These are phyloP conservation scores for Biancaea sappan DNA, from an alignment of 306 rosid genomes.

Conservation along the genomic window DNA sequence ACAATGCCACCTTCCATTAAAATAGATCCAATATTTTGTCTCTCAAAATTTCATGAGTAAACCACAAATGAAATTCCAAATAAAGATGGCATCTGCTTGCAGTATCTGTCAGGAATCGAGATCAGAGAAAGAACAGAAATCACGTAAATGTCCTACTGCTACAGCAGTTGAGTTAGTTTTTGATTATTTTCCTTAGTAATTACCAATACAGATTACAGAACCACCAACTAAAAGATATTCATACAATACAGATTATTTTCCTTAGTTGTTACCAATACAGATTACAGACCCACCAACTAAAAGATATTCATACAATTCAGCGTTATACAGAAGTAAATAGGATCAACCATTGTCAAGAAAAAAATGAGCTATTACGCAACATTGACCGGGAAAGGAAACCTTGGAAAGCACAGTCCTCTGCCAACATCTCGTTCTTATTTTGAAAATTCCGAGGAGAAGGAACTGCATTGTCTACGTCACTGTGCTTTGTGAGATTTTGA, in stretches of 20 bases:
- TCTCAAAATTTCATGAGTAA: neutral
- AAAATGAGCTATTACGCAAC: constrained; percentile 36
- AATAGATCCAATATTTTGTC: neutral
- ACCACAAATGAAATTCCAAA: constrained; percentile 9
- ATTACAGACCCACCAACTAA: constrained; percentile 7
- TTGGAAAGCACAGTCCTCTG: constrained; percentile 34
- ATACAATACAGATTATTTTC: too few species aligned
- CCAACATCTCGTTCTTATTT: constrained; percentile 33
- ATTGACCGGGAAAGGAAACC: constrained; percentile 26
- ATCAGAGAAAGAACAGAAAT: constrained; percentile 11
- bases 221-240: neutral
- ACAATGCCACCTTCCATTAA: neutral
- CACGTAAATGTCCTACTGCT: constrained; percentile 6
- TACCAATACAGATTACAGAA: neutral
- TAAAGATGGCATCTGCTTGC: neutral
- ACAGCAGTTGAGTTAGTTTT: neutral
- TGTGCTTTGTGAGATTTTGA: constrained; percentile 73
- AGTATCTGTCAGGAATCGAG: neutral
- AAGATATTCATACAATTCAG: constrained; percentile 35
- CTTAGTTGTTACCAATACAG: too few species aligned
- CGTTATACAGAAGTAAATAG: constrained; percentile 22
- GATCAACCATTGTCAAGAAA: constrained; percentile 16
- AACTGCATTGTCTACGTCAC: constrained; percentile 43
- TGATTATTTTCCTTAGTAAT: constrained; percentile 27
- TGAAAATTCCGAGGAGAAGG: constrained; percentile 33